phyloP scores from a whole-genome alignment of 495 filamentous ascomycete species.

The Hypoxylon lenormandii region DNA sequence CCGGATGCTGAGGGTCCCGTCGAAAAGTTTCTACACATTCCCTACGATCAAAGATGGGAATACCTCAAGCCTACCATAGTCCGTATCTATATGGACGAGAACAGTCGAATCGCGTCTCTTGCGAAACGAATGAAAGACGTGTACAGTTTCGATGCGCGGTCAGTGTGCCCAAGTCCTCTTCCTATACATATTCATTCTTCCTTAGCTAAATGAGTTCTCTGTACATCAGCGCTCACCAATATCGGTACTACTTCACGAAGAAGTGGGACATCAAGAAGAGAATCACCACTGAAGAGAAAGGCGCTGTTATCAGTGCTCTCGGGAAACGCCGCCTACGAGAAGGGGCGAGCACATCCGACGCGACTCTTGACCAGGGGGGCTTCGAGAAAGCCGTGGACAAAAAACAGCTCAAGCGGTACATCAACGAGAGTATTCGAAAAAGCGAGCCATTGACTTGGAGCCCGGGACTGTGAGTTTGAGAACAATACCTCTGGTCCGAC shows the following conservation, averaged over 20 bases:
- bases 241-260: slow-evolving; percentile 58
- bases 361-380: slow-evolving; percentile 39
- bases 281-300: slow-evolving; percentile 36
- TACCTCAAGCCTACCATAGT: slow-evolving; percentile 52
- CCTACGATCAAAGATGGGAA: slow-evolving; percentile 56
- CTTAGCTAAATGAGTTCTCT: slow-evolving; percentile 18
- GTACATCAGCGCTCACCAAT: slow-evolving; percentile 51
- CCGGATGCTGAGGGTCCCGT: not conserved
- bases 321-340: slow-evolving; percentile 38
- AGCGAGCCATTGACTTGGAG: slow-evolving; percentile 16
- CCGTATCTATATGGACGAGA: slow-evolving; percentile 51
- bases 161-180: slow-evolving; percentile 26
- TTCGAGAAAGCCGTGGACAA: slow-evolving; percentile 45
- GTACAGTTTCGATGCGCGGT: slow-evolving; percentile 55
- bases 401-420: slow-evolving; percentile 54
- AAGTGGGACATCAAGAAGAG: slow-evolving; percentile 59
- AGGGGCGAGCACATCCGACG: slow-evolving; percentile 46
- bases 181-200: not conserved
- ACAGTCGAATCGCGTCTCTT: slow-evolving; percentile 47
- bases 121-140: slow-evolving; percentile 48
- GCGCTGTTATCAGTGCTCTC: slow-evolving; percentile 8
- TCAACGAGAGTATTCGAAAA: slow-evolving; percentile 46
- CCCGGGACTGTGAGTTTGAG: slow-evolving; percentile 33
- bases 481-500: not conserved
- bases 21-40: slow-evolving; percentile 41